Conservation (phyloP, 2,329 filamentous ascomycete genomes). For the Chaetomium olivaceum region DNA sequence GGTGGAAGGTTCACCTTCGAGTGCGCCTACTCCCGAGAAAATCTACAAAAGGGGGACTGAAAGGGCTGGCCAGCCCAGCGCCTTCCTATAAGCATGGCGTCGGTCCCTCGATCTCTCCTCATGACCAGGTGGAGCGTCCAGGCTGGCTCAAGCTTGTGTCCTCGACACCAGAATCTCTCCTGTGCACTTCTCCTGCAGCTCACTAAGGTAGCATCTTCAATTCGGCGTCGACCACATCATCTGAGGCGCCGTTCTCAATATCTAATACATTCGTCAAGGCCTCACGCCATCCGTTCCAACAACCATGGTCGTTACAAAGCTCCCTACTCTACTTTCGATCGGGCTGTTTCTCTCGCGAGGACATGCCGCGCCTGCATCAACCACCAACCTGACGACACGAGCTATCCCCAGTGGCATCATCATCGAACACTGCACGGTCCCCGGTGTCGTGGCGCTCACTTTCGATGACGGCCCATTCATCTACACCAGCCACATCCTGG, state of each 20-base stretch:
- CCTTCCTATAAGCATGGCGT: neutral
- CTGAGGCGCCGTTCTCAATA: constrained; percentile 3
- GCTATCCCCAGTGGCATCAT: constrained; percentile 25
- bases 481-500: constrained; percentile 40
- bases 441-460: constrained; percentile 40
- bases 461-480: constrained; percentile 41
- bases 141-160: neutral
- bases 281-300: neutral
- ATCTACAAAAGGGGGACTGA: neutral
- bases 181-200: neutral
- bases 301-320: constrained; percentile 2
- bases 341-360: constrained; percentile 19
- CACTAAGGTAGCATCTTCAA: neutral
- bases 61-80: neutral
- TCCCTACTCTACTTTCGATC: constrained; percentile 13
- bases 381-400: constrained; percentile 14
- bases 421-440: constrained; percentile 33
- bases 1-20: neutral
- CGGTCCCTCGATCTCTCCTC: neutral
- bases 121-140: neutral
- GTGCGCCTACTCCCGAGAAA: neutral
- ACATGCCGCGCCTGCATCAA: constrained; percentile 12
- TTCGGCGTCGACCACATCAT: neutral
- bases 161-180: neutral
- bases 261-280: constrained; percentile 2